Conservation (phyloP, 1,284 basidiomycete species). For the Malassezia sympodialis region DNA sequence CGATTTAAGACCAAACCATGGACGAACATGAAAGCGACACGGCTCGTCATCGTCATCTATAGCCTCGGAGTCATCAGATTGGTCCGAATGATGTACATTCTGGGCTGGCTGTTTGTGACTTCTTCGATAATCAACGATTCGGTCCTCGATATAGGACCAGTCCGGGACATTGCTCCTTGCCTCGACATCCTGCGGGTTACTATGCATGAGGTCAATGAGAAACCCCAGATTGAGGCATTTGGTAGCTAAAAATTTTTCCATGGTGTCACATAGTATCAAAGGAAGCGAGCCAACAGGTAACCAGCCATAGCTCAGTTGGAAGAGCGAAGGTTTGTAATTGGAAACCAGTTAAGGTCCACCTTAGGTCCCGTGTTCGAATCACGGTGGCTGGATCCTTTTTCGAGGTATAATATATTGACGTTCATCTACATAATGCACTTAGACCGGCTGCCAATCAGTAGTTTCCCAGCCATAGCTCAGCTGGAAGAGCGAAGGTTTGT, state of each 20-base stretch:
- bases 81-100: not conserved
- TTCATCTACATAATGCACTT: not conserved
- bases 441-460: not conserved
- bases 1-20: slow-evolving; percentile 4
- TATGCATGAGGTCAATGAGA: not conserved
- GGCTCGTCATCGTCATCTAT: not conserved
- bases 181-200: not conserved
- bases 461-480: slow-evolving; percentile 21
- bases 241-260: not conserved
- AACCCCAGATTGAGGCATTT: not conserved
- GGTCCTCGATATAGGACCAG: not conserved
- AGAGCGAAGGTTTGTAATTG: slow-evolving; percentile 25
- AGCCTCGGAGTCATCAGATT: not conserved
- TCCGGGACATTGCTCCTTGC: too few relatives aligned
- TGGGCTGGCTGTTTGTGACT: not conserved
- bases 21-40: not conserved
- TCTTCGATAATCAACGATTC: not conserved
- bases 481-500: slow-evolving; percentile 24
- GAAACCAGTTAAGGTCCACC: slow-evolving; percentile 13
- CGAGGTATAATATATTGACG: not conserved
- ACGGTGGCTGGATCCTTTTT: slow-evolving; percentile 20
- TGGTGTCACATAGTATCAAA: not conserved
- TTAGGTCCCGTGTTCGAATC: slow-evolving; percentile 24
- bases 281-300: not conserved
- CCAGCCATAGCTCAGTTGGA: slow-evolving; percentile 23